Conservation (phyloP, 2,329 filamentous ascomycete genomes). For the Aspergillus awamori region DNA sequence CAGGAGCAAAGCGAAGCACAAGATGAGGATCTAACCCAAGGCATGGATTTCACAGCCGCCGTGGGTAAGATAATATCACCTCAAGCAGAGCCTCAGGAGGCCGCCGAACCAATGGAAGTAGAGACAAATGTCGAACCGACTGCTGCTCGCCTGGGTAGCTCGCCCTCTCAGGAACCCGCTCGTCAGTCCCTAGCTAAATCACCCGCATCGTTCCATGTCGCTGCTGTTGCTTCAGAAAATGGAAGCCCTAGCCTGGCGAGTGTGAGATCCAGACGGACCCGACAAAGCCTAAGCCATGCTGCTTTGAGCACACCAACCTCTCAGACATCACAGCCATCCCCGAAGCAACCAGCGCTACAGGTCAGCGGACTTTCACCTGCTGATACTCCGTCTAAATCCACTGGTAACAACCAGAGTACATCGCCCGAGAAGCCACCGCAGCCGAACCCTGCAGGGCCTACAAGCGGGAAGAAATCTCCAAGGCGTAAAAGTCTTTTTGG, state of each 20-base stretch:
- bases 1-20: slow-evolving; percentile 43
- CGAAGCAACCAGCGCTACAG: slow-evolving; percentile 50
- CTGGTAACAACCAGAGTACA: slow-evolving; percentile 49
- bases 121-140: slow-evolving; percentile 61
- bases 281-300: slow-evolving; percentile 50
- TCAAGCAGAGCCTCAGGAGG: slow-evolving; percentile 39
- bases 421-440: slow-evolving; percentile 55
- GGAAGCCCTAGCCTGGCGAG: slow-evolving; percentile 60
- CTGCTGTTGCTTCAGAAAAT: slow-evolving; percentile 50
- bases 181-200: slow-evolving; percentile 35
- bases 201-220: slow-evolving; percentile 35
- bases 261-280: slow-evolving; percentile 52
- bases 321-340: slow-evolving; percentile 41
- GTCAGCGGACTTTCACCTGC: slow-evolving; percentile 50
- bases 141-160: slow-evolving; percentile 50
- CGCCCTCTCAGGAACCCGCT: slow-evolving; percentile 48
- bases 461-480: slow-evolving; percentile 41
- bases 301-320: slow-evolving; percentile 50
- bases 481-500: slow-evolving; percentile 55
- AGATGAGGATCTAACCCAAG: slow-evolving; percentile 54
- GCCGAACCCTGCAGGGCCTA: slow-evolving; percentile 44
- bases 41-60: slow-evolving; percentile 69
- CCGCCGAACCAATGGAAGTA: slow-evolving; percentile 62
- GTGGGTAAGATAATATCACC: slow-evolving; percentile 64
- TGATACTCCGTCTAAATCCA: slow-evolving; percentile 54